Conservation (phyloP, 2,329 filamentous ascomycete species). For the Westerdykella aurantiaca region DNA sequence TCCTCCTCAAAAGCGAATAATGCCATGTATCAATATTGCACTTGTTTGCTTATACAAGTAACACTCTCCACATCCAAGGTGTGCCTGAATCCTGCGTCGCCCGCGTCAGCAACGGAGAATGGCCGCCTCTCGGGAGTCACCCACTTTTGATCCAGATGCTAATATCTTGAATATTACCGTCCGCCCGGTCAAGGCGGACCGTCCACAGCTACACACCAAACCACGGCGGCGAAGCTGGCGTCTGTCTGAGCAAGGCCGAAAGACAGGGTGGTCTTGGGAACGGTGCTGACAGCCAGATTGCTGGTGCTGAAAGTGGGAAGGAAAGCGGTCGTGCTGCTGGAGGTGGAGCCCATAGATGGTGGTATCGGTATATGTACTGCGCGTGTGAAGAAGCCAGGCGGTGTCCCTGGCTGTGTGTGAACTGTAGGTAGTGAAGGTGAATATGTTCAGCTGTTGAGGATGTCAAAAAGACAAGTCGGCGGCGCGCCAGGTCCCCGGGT, state of each 20-base stretch:
- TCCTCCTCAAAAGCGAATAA: slow-evolving; percentile 34
- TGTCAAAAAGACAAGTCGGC: background rate
- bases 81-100: slow-evolving; percentile 16
- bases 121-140: slow-evolving; percentile 9
- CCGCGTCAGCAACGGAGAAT: slow-evolving; percentile 19
- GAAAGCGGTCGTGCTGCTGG: slow-evolving; percentile 28
- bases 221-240: slow-evolving; percentile 44
- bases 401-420: slow-evolving; percentile 21
- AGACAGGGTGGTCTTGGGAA: slow-evolving; percentile 31
- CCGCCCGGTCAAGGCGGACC: slow-evolving; percentile 51
- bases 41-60: no score
- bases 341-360: slow-evolving; percentile 44
- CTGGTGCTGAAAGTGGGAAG: slow-evolving; percentile 23
- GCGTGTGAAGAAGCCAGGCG: slow-evolving; percentile 25
- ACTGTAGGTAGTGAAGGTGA: slow-evolving; percentile 9
- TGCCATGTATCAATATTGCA: slow-evolving; percentile 17
- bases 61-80: slow-evolving; percentile 2
- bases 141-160: slow-evolving; percentile 21
- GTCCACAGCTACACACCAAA: slow-evolving; percentile 44
- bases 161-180: slow-evolving; percentile 40
- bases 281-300: slow-evolving; percentile 31
- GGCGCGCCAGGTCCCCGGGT: no score
- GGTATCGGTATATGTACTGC: slow-evolving; percentile 17
- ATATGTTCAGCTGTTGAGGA: background rate
- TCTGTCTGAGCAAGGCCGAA: slow-evolving; percentile 38